These are phyloP conservation scores for Epichloe sp. DNA, from an alignment of 2,329 filamentous ascomycete species.

Conservation along the genomic window DNA sequence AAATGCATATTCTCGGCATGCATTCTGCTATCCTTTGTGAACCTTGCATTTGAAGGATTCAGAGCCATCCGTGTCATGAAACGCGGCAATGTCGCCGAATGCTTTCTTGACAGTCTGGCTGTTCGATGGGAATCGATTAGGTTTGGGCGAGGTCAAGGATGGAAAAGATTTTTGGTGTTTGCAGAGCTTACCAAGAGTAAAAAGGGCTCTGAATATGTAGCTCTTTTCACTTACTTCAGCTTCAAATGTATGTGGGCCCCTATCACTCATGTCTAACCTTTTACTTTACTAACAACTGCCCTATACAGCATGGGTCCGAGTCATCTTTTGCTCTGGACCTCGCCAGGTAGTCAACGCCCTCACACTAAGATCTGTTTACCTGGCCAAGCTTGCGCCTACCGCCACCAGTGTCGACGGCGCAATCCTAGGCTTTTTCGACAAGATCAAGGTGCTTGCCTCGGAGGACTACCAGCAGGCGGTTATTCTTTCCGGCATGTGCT, in stretches of 20 bases:
- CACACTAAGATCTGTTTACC: slow-evolving; percentile 75
- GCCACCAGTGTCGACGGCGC: slow-evolving; percentile 43
- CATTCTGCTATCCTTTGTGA: slow-evolving; percentile 80
- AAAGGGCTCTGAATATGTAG: slow-evolving; percentile 81
- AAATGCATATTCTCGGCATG: slow-evolving; percentile 94
- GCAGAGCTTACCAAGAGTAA: slow-evolving; percentile 81
- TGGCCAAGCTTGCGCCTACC: slow-evolving; percentile 52
- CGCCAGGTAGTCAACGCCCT: slow-evolving; percentile 84
- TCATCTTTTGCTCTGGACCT: slow-evolving; percentile 82
- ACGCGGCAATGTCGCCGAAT: slow-evolving; percentile 76
- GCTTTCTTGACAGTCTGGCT: slow-evolving; percentile 79
- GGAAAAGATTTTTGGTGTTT: slow-evolving; percentile 84
- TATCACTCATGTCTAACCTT: neutral
- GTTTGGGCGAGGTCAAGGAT: slow-evolving; percentile 63
- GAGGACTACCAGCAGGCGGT: slow-evolving; percentile 66
- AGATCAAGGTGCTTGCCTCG: slow-evolving; percentile 59
- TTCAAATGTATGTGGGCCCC: slow-evolving; percentile 40
- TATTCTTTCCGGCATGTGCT: slow-evolving; percentile 81
- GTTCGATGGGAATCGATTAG: slow-evolving; percentile 74
- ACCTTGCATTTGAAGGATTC: slow-evolving; percentile 68
- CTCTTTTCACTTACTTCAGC: slow-evolving; percentile 79
- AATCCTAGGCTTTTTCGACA: slow-evolving; percentile 68
- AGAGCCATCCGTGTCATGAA: slow-evolving; percentile 70
- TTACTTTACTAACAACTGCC: neutral
- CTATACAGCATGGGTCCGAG: slow-evolving; percentile 63